Base-by-base conservation (phyloP, 805 yeast genomes). In the Pichia cephalocereana region DNA sequence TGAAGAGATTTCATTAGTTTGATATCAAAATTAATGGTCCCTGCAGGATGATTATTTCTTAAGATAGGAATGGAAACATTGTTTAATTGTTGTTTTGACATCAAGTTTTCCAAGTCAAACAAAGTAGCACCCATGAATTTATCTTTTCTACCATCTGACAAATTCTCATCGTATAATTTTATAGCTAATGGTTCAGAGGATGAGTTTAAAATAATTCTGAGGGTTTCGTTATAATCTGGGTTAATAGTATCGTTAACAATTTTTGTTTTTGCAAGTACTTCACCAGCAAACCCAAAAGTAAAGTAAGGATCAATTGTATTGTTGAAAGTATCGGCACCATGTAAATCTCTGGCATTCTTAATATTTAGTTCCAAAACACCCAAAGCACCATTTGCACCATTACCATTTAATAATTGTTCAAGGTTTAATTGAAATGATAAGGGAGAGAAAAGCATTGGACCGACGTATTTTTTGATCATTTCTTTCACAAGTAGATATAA, bases 251-350 rank as follows among this genome's bases (percentile, higher is more conserved):
- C 82, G 46, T 73, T 64, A 54, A 82, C 83, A 56, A 79, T 76
- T 49, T 78, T 76, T 6, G 96, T 84, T 58, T 80, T 77, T 4
- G 83, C 91, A 54, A 82, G 71, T 40, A 76, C 79, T 15, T 67
- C 62, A 46, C 76, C 76, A 51, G 72, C 71, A 60, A 80, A 79
- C 19, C 85, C 83, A 61, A 90, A 75, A 8, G 82, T 75, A 51
- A 90, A 72, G 66, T 88, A 95, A 11, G 99, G 99, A 63, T 93
- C 97, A 52, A 89, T 74, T 11, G 96, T 86, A 57, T 83, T 83
- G 53, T 86, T 89, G 55, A 77, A 59, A 40, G 84, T 70, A 47
- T 80, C 82, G 51, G 84, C 80, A 47, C 88, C 86, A 57, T 75
- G 79, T 57, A 93, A 70, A 42, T 76, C 78, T 53, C 70, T 74